Evolutionary conservation across 805 yeast genomes (phyloP).

Genomic region (Starmerella powellii): DNA sequence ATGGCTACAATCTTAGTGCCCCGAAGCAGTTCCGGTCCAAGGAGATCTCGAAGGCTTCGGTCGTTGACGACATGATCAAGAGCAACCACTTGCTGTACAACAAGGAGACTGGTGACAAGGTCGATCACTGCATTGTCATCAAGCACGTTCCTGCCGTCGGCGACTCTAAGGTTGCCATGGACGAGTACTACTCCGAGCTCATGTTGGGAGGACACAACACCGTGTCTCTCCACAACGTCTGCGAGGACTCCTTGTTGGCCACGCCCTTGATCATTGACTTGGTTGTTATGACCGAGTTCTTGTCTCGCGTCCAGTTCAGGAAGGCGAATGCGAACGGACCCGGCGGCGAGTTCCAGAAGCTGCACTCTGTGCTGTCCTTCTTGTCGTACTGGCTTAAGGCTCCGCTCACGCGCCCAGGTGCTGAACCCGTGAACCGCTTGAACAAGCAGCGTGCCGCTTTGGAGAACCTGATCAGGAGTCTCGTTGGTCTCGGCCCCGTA

Average conservation of each 20-base stretch:
- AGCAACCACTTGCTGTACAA: slow-evolving; percentile 77
- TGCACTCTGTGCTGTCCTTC: slow-evolving; percentile 78
- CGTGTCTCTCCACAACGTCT: slow-evolving; percentile 84
- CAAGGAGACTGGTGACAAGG: slow-evolving; percentile 58
- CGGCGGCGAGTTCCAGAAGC: slow-evolving; percentile 45
- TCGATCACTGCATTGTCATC: slow-evolving; percentile 92
- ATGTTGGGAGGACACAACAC: slow-evolving; percentile 97
- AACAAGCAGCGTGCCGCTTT: slow-evolving; percentile 89
- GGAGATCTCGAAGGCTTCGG: slow-evolving; percentile 87
- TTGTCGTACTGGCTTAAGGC: slow-evolving; percentile 94
- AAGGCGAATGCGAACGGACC: slow-evolving; percentile 37
- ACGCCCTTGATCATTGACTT: slow-evolving; percentile 89
- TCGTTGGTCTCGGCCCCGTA: slow-evolving; percentile 79
- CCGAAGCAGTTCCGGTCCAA: slow-evolving; percentile 90
- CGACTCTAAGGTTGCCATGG: slow-evolving; percentile 96
- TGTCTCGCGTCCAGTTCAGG: slow-evolving; percentile 73
- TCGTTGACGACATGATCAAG: slow-evolving; percentile 86
- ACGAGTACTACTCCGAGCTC: slow-evolving; percentile 89
- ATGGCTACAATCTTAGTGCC: slow-evolving; percentile 82
- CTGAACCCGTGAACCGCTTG: slow-evolving; percentile 79
- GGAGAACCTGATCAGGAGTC: slow-evolving; percentile 78
- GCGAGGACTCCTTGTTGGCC: slow-evolving; percentile 91
- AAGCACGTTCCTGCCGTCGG: slow-evolving; percentile 91
- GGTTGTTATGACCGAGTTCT: slow-evolving; percentile 79
- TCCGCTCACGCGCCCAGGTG: slow-evolving; percentile 84